Base-by-base conservation (phyloP, 345 rosid genomes). In the Reutealis trisperma region DNA sequence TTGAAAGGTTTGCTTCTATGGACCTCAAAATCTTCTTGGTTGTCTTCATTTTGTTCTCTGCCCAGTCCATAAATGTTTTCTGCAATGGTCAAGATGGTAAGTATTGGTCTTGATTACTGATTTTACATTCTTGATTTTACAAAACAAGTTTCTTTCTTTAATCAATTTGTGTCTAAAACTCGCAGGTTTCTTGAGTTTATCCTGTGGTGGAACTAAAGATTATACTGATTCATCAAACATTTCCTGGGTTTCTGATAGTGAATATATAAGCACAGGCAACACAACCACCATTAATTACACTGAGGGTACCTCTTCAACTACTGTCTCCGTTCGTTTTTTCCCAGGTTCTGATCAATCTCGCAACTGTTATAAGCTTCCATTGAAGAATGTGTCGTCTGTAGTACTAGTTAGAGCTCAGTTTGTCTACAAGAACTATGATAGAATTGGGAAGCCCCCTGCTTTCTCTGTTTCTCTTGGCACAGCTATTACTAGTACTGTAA, bases 161-260 rank as follows among this genome's bases (percentile, higher is more conserved):
- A 37, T 37, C n/a, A 24, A 25, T 64, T 32, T 72, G 70, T 72
- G 68, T 66, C 45, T 57, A 16, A 64, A 16, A 70, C 78, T 15
- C 71, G 74, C 93, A 94, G 98, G 94, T 85, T 94, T 90, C 85
- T 80, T 94, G 86, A 94, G 98, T 74, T 83, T 94, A 62, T 79
- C 91, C 2, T 94, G 98, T 80, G 97, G 98, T 11, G 95, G 89
- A 55, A 78, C 86, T 4, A 54, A 55, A 63, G 76, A 81, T 72
- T 94, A 76, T 63, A 75, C 77, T 0, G 90, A 84, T 71, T 82
- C 91, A 74, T 79, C 86, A 58, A 87, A 85, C 79, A 88, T 94
- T 82, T 80, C 87, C 0, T 91, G 98, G 97, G 71, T 85, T 74
- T 80, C 97, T 3, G 97, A 94, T 37, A 41, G 68, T 55, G 80